These are phyloP conservation scores for Xylaria arbuscula DNA, from an alignment of 2,329 filamentous ascomycete genomes.

Conservation along the genomic window DNA sequence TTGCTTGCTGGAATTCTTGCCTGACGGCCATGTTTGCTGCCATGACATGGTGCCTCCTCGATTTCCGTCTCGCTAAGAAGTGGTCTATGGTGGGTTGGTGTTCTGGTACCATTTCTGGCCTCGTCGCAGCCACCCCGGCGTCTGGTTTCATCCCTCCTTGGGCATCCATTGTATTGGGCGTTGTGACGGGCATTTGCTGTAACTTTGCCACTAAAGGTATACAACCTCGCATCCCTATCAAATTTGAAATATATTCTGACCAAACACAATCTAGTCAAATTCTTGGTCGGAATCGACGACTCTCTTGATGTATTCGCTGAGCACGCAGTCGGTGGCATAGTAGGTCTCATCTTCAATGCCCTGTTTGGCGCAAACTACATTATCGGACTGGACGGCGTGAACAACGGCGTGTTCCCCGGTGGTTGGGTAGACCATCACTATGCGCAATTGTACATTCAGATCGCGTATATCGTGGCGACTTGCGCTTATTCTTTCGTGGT, in stretches of 20 bases:
- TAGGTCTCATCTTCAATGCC: conserved; percentile 78
- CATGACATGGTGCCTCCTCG: conserved; percentile 93
- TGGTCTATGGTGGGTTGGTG: conserved; percentile 86
- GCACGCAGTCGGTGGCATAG: conserved; percentile 75
- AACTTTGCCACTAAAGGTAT: conserved; percentile 74
- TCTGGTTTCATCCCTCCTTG: conserved; percentile 76
- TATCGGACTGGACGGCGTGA: conserved; percentile 81
- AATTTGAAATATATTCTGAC: conserved; percentile 5
- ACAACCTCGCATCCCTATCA: conserved; percentile 24
- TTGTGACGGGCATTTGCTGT: conserved; percentile 72
- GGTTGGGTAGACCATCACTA: conserved; percentile 83
- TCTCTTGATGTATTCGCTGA: conserved; percentile 79
- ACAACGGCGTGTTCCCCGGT: conserved; percentile 70
- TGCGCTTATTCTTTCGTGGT: conserved; percentile 78
- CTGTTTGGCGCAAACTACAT: conserved; percentile 77
- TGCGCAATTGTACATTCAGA: conserved; percentile 79
- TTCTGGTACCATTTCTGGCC: conserved; percentile 76
- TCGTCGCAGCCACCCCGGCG: conserved; percentile 76
- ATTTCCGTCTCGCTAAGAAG: conserved; percentile 93
- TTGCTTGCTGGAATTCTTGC: conserved; percentile 99
- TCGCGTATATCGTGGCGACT: conserved; percentile 77
- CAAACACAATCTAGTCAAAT: conserved; percentile 60
- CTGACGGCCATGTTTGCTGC: conserved; percentile 91
- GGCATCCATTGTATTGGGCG: conserved; percentile 73
- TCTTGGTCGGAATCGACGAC: conserved; percentile 73